Percentiles rank a stretch among this genome's conserved stretches.
Conservation (phyloP, 192 early-diverging fungal genomes). For the Linderina pennispora region DNA sequence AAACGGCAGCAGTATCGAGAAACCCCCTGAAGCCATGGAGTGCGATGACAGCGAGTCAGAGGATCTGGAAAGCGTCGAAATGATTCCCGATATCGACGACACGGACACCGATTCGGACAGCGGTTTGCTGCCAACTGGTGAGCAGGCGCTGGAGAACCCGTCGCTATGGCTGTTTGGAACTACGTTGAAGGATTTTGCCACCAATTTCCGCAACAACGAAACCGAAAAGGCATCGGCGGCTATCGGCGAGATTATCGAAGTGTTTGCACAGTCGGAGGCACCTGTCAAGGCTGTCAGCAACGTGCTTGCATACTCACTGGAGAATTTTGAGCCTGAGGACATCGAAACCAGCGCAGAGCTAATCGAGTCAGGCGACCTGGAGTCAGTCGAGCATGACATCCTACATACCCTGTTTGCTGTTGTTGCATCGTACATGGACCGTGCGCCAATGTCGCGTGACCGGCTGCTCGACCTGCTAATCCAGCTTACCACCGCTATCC, state of each 20-base stretch:
- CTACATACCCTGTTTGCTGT: slow-evolving; percentile 8
- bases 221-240: slow-evolving; percentile 8
- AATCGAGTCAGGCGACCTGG: slow-evolving; percentile 10
- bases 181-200: slow-evolving; percentile 30
- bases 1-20: no score
- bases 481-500: slow-evolving; percentile 16
- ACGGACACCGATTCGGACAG: no score
- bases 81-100: no score
- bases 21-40: slow-evolving; percentile 2
- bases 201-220: background rate
- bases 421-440: background rate
- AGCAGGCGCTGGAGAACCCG: slow-evolving; percentile 30
- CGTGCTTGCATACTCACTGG: slow-evolving; percentile 24
- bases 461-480: slow-evolving; percentile 16
- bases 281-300: slow-evolving; percentile 38
- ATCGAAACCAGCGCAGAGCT: slow-evolving; percentile 41
- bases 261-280: slow-evolving; percentile 48
- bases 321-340: slow-evolving; percentile 33
- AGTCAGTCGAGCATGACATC: slow-evolving; percentile 18
- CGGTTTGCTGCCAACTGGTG: no score
- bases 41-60: background rate
- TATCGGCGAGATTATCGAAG: slow-evolving; percentile 26
- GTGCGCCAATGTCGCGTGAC: background rate
- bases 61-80: no score
- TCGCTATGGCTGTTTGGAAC: slow-evolving; percentile 54